phyloP scores from a whole-genome alignment of 2,329 filamentous ascomycete species.

The Diaporthe citrichinensis region DNA sequence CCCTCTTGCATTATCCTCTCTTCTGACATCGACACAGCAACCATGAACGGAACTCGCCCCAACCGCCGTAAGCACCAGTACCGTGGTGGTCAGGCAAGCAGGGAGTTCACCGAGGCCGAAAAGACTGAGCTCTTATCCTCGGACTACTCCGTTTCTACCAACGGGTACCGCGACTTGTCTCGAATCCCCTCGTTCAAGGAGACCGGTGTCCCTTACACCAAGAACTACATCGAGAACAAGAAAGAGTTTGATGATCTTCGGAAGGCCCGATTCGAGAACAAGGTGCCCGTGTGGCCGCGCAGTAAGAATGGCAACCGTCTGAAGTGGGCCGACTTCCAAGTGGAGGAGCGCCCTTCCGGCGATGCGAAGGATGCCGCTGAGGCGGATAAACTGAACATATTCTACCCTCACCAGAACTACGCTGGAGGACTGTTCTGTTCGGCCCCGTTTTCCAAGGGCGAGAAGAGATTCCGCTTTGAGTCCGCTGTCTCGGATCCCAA shows the following conservation, averaged over 20 bases:
- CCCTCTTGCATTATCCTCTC: neutral
- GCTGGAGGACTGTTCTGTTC: slow-evolving; percentile 2
- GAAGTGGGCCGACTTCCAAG: neutral
- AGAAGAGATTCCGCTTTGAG: neutral
- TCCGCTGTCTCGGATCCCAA: neutral
- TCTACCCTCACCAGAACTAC: slow-evolving; percentile 19
- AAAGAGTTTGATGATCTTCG: neutral
- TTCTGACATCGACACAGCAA: neutral
- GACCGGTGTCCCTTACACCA: neutral
- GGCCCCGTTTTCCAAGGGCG: slow-evolving; percentile 16
- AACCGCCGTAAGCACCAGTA: neutral
- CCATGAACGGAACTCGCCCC: slow-evolving; percentile 19
- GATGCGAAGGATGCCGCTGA: neutral
- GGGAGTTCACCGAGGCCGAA: neutral
- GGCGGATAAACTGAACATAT: neutral
- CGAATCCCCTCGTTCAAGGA: slow-evolving; percentile 2
- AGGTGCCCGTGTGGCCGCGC: neutral
- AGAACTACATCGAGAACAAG: slow-evolving; percentile 15
- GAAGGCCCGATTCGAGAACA: neutral
- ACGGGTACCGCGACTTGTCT: neutral
- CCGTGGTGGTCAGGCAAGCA: neutral
- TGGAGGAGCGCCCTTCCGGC: neutral
- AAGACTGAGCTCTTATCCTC: neutral
- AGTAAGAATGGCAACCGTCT: neutral
- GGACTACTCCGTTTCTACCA: neutral